Evolutionary conservation across 805 yeast species (phyloP).

Genomic region (Ogataea paraovalis): DNA sequence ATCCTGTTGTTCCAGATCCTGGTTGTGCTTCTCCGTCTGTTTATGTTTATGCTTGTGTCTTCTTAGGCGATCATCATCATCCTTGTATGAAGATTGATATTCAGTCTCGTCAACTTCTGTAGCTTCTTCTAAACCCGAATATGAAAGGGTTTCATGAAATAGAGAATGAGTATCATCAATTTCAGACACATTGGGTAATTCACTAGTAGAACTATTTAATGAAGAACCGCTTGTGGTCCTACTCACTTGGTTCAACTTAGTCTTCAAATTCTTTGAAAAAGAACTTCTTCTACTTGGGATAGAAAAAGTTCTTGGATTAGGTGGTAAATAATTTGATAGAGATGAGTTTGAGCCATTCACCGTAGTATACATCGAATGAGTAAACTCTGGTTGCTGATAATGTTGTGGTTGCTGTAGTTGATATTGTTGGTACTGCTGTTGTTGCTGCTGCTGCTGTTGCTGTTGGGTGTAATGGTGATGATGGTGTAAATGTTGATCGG

Average conservation of each 20-base stretch:
- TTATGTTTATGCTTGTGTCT: no score
- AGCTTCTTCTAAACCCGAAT: neutral
- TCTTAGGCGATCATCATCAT: neutral
- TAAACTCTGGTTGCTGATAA: neutral
- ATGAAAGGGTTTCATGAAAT: neutral
- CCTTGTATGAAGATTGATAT: neutral
- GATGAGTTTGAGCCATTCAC: neutral
- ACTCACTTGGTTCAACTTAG: conserved; percentile 15
- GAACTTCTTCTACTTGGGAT: conserved; percentile 8
- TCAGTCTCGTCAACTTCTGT: conserved; percentile 1
- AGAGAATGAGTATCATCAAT: neutral
- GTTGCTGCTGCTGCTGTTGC: neutral
- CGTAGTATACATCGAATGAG: neutral
- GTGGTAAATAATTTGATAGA: neutral
- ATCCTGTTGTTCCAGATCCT: neutral
- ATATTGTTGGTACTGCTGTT: neutral
- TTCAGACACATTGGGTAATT: neutral
- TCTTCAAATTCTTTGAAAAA: conserved; percentile 15
- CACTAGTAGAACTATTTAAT: conserved; percentile 2
- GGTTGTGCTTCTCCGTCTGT: no score
- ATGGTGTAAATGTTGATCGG: neutral
- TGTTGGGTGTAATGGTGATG: neutral
- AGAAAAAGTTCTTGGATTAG: conserved; percentile 1
- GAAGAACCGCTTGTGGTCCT: conserved; percentile 6
- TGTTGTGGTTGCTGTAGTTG: neutral